Base-by-base conservation (phyloP, 495 filamentous ascomycete species). In the Parachaetomium inaequale region DNA sequence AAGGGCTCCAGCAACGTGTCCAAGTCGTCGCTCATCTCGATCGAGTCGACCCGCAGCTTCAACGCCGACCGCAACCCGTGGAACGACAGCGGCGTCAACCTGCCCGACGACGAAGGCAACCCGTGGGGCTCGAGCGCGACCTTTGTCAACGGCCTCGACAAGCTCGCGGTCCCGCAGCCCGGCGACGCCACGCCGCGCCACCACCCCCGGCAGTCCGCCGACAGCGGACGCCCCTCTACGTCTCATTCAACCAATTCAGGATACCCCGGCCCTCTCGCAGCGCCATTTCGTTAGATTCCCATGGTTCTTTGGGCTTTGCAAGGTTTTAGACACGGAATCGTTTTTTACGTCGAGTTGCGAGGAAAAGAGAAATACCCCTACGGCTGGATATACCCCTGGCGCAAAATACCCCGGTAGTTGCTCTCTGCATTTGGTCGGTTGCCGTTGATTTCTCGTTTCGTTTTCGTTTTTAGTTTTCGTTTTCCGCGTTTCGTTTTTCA, bases 11-110 rank as follows among this genome's bases (percentile, higher is more conserved):
- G 79, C 81, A 97, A 97, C 70, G 92, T 93, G 52, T 96, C 92
- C 57, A 95, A 94, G 76, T 91, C 92, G 43, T 97, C 93, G 26
- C 85, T 97, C 54, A 89, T 93, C 63, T 94, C 90, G 61, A 91
- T 96, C 78, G 93, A 97, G 70, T 95, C 91, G 25, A 90, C 90
- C 38, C 87, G 91, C 70, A 94, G 90, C 74, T 84, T 85, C 72
- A 84, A 83, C 56, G 90, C 91, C 70, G 94, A 95, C 74, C 90
- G 92, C 70, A 96, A 96, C 75, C 92, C 92, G 64, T 97, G 93
- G 93, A 96, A 96, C 72, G 93, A 97, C 76, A 93, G 89, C 65
- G 93, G 91, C 61, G 89, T 97, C 70, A 96, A 96, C 71, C 87
- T 97, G 66, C 79, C 89, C 62, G 91, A 96, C 69, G 91, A 96